phyloP scores from a whole-genome alignment of 345 rosid genomes.

The Salix caprea region DNA sequence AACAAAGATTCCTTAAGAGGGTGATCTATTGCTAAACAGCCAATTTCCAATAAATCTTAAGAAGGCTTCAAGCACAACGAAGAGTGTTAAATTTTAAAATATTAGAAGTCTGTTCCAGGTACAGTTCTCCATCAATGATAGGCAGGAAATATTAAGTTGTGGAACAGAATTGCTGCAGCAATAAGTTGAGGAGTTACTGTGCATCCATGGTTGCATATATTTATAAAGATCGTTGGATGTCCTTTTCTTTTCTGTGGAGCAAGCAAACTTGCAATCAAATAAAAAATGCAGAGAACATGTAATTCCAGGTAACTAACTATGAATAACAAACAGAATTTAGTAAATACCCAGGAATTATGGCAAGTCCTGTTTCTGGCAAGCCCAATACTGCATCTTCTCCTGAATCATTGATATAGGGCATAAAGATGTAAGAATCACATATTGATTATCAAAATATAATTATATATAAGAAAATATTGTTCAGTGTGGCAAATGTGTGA shows the following conservation, averaged over 20 bases:
- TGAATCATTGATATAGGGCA: conserved; percentile 20
- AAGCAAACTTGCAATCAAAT: not conserved
- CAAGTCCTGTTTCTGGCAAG: conserved; percentile 97
- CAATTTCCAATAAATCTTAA: not conserved
- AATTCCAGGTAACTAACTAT: not conserved
- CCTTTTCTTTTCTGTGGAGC: too few relatives aligned
- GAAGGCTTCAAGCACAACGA: not conserved
- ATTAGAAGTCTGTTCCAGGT: not conserved
- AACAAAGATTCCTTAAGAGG: conserved; percentile 10
- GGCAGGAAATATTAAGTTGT: not conserved
- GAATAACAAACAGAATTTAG: not conserved
- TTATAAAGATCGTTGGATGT: not conserved
- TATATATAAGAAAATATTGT: not conserved
- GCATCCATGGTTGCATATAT: not conserved
- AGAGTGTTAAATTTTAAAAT: not conserved
- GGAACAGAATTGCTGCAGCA: not conserved
- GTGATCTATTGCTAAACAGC: not conserved
- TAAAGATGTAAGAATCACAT: not conserved
- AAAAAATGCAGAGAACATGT: not conserved
- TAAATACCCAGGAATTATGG: conserved; percentile 82
- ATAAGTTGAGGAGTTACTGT: not conserved
- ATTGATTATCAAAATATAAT: not conserved
- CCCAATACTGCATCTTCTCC: conserved; percentile 77
- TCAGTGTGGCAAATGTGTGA: not conserved
- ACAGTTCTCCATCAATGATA: not conserved